phyloP scores from a whole-genome alignment of 176 grass and related monocot genomes.

The Hsuehochloa calcarea region DNA sequence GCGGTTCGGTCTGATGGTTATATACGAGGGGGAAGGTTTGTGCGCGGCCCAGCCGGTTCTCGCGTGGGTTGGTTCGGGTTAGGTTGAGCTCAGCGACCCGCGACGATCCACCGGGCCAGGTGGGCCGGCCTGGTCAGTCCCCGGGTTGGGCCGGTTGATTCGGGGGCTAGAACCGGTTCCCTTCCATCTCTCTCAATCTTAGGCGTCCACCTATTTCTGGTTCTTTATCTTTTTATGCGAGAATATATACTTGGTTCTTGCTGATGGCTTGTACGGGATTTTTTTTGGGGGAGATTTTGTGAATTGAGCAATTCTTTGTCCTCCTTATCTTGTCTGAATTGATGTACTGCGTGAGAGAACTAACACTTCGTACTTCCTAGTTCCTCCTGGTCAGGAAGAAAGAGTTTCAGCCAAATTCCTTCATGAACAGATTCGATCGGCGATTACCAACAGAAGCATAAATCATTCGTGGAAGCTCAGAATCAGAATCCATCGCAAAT shows the following conservation, averaged over 20 bases:
- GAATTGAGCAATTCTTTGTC: background rate
- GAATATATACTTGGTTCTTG: background rate
- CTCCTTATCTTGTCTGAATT: background rate
- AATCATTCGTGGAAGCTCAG: background rate
- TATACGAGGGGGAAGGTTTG: background rate
- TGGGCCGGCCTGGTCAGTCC: background rate
- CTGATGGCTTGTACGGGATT: background rate
- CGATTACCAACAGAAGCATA: background rate
- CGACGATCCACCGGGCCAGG: background rate
- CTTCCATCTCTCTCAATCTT: background rate
- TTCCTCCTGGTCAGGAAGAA: background rate
- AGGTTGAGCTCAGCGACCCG: background rate
- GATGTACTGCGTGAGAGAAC: background rate
- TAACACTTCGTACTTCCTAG: background rate
- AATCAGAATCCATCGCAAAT: background rate
- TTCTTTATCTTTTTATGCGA: background rate
- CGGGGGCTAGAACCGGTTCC: background rate
- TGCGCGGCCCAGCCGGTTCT: conserved; percentile 28
- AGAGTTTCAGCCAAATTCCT: background rate
- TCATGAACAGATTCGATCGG: background rate
- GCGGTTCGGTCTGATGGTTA: background rate
- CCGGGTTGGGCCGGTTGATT: background rate
- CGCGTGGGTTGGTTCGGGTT: background rate
- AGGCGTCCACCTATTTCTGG: background rate
- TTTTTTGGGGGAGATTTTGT: background rate